Evolutionary conservation across 179 eudicot genomes (phyloP).

Genomic region (Beta lomatogona): DNA sequence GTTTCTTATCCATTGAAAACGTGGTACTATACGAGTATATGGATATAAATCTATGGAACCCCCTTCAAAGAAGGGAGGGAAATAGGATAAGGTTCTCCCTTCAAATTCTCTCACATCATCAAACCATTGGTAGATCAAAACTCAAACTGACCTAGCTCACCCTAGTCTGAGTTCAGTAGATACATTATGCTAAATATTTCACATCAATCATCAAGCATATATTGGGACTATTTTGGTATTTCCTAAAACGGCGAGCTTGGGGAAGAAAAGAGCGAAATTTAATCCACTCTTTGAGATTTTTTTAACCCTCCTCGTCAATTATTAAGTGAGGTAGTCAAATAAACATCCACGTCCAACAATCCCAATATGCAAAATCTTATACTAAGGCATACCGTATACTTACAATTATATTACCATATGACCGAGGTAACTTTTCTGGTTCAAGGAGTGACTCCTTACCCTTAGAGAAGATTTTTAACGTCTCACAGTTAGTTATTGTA

Average conservation of each 20-base stretch:
- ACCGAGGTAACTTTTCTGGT: no score
- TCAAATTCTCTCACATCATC: neutral
- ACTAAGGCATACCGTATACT: no score
- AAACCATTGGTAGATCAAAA: neutral
- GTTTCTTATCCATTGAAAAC: conserved; percentile 2
- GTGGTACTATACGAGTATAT: neutral
- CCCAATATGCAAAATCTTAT: no score
- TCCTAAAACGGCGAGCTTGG: neutral
- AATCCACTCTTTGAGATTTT: neutral
- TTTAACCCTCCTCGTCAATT: neutral
- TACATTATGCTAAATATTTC: no score
- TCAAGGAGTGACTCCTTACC: no score
- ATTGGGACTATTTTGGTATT: neutral
- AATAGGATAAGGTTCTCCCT: neutral
- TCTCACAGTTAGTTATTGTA: no score
- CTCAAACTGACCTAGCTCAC: neutral
- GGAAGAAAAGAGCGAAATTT: neutral
- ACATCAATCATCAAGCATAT: neutral
- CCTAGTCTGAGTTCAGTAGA: neutral
- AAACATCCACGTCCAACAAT: no score
- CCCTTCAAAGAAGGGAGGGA: neutral
- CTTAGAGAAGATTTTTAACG: no score
- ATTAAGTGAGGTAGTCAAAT: no score
- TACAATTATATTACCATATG: no score
- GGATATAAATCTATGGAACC: neutral